phyloP scores from a whole-genome alignment of 2,329 filamentous ascomycete species.

The Elsinoe necatrix region DNA sequence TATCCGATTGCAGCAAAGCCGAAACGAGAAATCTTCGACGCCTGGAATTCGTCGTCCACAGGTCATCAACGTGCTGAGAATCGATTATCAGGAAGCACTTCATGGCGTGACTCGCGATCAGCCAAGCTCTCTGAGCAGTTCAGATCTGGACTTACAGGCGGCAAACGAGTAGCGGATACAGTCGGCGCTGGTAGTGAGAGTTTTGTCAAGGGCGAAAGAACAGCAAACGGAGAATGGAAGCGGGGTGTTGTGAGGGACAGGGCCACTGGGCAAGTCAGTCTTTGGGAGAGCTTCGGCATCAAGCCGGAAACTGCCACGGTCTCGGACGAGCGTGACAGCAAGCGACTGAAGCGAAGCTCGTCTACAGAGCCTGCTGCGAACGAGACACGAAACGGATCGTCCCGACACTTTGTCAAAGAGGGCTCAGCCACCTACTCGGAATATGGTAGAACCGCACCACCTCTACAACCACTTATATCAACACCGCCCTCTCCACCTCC shows the following conservation, averaged over 20 bases:
- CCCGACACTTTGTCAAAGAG: neutral
- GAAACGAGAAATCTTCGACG: slow-evolving; percentile 85
- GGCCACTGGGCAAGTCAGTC: slow-evolving; percentile 38
- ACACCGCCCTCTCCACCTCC: neutral
- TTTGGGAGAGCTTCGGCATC: slow-evolving; percentile 27
- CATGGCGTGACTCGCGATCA: slow-evolving; percentile 64
- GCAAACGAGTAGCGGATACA: slow-evolving; percentile 54
- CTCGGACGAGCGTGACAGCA: slow-evolving; percentile 17
- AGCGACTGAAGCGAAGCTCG: neutral
- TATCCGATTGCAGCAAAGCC: slow-evolving; percentile 88
- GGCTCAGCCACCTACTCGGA: neutral
- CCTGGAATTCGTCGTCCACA: slow-evolving; percentile 91
- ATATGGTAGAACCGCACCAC: too few relatives aligned
- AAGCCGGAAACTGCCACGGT: slow-evolving; percentile 21
- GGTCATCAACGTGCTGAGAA: slow-evolving; percentile 71
- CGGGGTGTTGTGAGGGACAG: slow-evolving; percentile 41
- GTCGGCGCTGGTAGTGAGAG: slow-evolving; percentile 56
- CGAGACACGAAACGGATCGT: too few relatives aligned
- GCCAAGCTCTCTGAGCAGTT: slow-evolving; percentile 65
- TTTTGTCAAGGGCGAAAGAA: slow-evolving; percentile 42
- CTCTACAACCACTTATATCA: neutral
- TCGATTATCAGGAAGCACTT: slow-evolving; percentile 50
- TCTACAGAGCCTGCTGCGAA: neutral
- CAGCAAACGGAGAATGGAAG: slow-evolving; percentile 46
- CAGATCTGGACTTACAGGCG: slow-evolving; percentile 45